Conservation (phyloP, 1,139 yeast species). For the Yamadazyma pseudoaaseri region DNA sequence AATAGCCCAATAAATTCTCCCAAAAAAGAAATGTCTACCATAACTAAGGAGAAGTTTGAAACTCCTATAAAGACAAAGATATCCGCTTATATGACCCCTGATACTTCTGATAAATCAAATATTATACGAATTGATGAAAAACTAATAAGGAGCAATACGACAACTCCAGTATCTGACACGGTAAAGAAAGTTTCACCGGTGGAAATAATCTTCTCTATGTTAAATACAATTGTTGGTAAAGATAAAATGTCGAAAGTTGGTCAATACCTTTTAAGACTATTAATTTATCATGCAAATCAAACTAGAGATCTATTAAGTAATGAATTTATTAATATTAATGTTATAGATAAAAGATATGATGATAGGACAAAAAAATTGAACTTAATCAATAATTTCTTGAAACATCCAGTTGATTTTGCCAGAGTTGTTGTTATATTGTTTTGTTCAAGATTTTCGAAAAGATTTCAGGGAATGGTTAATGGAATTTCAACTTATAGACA, state of each 20-base stretch:
- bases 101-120: constrained; percentile 15
- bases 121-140: constrained; percentile 11
- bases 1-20: constrained; percentile 26
- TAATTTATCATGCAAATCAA: constrained; percentile 48
- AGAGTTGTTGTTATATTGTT: constrained; percentile 35
- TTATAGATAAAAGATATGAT: constrained; percentile 32
- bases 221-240: constrained; percentile 61
- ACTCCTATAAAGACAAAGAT: constrained; percentile 22
- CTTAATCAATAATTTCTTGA: constrained; percentile 36
- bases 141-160: constrained; percentile 11
- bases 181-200: constrained; percentile 11
- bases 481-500: constrained; percentile 65
- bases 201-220: constrained; percentile 52
- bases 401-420: constrained; percentile 43
- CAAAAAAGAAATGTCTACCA: constrained; percentile 17
- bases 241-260: constrained; percentile 67
- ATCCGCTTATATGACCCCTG: constrained; percentile 24
- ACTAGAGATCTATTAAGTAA: constrained; percentile 39
- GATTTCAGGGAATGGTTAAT: constrained; percentile 39
- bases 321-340: constrained; percentile 27
- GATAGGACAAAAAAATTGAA: constrained; percentile 33
- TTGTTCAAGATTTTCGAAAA: constrained; percentile 31
- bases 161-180: constrained; percentile 6
- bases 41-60: constrained; percentile 17
- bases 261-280: constrained; percentile 56